Percentiles rank a stretch among this genome's conserved stretches.
These are phyloP conservation scores for Glonium stellatum DNA, from an alignment of 495 filamentous ascomycete species.

Conservation along the genomic window DNA sequence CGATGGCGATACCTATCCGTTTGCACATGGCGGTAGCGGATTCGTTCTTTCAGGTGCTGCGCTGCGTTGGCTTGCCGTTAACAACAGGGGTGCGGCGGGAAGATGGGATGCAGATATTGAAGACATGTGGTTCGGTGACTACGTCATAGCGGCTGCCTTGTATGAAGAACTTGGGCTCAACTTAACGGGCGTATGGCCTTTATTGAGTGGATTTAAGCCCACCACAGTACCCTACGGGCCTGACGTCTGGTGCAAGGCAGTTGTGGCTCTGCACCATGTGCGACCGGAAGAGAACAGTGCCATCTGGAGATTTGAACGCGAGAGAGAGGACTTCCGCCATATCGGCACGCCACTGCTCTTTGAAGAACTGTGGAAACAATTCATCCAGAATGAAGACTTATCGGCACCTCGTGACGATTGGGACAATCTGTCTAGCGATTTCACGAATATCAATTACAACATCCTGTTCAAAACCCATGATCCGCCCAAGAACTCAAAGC, in stretches of 20 bases:
- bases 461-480: slow-evolving; percentile 13
- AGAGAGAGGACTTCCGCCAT: slow-evolving; percentile 11
- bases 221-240: slow-evolving; percentile 15
- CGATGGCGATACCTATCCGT: slow-evolving; percentile 3
- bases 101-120: slow-evolving; percentile 11
- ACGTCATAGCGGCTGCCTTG: slow-evolving; percentile 6
- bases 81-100: slow-evolving; percentile 1
- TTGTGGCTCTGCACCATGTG: slow-evolving; percentile 21
- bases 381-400: slow-evolving; percentile 17
- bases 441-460: slow-evolving; percentile 13
- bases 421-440: slow-evolving; percentile 21
- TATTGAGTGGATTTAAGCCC: slow-evolving; percentile 17
- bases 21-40: slow-evolving; percentile 13
- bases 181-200: slow-evolving; percentile 10
- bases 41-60: slow-evolving; percentile 17
- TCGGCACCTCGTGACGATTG: slow-evolving; percentile 12
- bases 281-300: slow-evolving; percentile 7
- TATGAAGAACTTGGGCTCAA: slow-evolving; percentile 8
- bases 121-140: slow-evolving; percentile 9
- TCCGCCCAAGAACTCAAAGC: background rate
- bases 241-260: slow-evolving; percentile 20
- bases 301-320: slow-evolving; percentile 9
- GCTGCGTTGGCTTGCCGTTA: slow-evolving; percentile 7
- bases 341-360: slow-evolving; percentile 9
- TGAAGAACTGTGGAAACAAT: slow-evolving; percentile 15